phyloP scores from a whole-genome alignment of 768 basidiomycete genomes.

The Psilocybe sp. region DNA sequence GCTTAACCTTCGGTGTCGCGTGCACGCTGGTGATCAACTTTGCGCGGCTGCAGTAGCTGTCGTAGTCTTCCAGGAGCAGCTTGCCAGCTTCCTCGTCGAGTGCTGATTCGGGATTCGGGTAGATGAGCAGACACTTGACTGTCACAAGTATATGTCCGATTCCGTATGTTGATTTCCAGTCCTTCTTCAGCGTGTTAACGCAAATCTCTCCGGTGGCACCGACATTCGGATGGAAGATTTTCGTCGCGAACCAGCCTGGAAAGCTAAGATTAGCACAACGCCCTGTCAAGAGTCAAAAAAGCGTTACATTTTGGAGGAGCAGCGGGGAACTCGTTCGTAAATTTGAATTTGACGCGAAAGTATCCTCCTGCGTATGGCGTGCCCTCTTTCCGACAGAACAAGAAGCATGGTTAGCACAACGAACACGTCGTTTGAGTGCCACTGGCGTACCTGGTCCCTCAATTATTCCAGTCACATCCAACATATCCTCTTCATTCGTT shows the following conservation, averaged over 20 bases:
- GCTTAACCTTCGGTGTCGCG: constrained; percentile 75
- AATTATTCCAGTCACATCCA: constrained; percentile 85
- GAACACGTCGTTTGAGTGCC: constrained; percentile 2
- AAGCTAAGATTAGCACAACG: background rate
- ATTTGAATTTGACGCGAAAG: constrained; percentile 78
- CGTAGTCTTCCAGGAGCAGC: constrained; percentile 85
- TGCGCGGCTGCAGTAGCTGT: constrained; percentile 82
- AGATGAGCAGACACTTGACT: constrained; percentile 93
- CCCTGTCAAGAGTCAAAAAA: background rate
- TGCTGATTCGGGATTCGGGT: constrained; percentile 95
- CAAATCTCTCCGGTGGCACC: constrained; percentile 90
- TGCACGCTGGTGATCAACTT: constrained; percentile 89
- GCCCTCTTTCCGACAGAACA: constrained; percentile 33
- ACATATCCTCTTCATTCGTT: constrained; percentile 83
- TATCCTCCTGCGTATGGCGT: constrained; percentile 70
- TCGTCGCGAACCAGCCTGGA: constrained; percentile 85
- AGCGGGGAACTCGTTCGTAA: constrained; percentile 92
- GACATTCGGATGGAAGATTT: constrained; percentile 98
- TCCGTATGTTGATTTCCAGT: constrained; percentile 91
- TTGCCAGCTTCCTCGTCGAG: constrained; percentile 96
- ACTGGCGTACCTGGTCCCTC: constrained; percentile 77
- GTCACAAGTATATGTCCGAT: constrained; percentile 90
- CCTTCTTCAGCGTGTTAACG: constrained; percentile 96
- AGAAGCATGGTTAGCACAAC: constrained; percentile 3
- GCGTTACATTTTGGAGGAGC: constrained; percentile 87